phyloP scores from a whole-genome alignment of 306 rosid species.

The Vicia sativa region DNA sequence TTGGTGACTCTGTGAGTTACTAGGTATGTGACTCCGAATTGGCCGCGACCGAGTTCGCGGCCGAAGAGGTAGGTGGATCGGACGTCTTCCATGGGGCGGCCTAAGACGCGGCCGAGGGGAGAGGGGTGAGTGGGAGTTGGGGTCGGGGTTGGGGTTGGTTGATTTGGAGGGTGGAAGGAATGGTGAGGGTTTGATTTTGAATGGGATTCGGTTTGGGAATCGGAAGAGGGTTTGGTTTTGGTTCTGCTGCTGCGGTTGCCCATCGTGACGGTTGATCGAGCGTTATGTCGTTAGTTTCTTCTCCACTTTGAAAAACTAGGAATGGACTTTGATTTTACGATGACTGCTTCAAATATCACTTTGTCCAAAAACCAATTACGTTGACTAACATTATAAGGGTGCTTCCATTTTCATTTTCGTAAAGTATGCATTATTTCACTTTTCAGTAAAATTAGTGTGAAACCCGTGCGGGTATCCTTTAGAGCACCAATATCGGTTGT shows the following conservation, averaged over 20 bases:
- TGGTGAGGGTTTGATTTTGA: neutral
- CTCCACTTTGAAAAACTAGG: neutral
- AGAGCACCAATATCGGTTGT: too few species aligned
- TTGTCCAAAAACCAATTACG: too few species aligned
- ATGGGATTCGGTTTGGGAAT: conserved; percentile 5
- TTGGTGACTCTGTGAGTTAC: conserved; percentile 72
- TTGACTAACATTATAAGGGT: too few species aligned
- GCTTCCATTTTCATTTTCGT: too few species aligned
- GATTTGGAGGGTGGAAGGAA: conserved; percentile 32
- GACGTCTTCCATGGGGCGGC: conserved; percentile 81
- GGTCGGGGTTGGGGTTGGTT: neutral
- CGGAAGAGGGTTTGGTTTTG: conserved; percentile 34
- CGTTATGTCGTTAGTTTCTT: neutral
- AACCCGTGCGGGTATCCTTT: too few species aligned
- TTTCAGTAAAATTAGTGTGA: too few species aligned
- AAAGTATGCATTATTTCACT: too few species aligned
- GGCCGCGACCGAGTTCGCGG: conserved; percentile 96
- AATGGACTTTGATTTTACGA: neutral
- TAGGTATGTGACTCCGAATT: conserved; percentile 85
- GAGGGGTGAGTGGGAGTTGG: neutral
- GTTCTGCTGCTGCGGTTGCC: conserved; percentile 54
- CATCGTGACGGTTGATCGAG: conserved; percentile 19
- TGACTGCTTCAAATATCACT: too few species aligned
- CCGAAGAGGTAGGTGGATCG: conserved; percentile 74
- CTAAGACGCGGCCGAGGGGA: conserved; percentile 70